Conservation (phyloP, 768 basidiomycete genomes). For the Pilatotrama ljubarskyi region DNA sequence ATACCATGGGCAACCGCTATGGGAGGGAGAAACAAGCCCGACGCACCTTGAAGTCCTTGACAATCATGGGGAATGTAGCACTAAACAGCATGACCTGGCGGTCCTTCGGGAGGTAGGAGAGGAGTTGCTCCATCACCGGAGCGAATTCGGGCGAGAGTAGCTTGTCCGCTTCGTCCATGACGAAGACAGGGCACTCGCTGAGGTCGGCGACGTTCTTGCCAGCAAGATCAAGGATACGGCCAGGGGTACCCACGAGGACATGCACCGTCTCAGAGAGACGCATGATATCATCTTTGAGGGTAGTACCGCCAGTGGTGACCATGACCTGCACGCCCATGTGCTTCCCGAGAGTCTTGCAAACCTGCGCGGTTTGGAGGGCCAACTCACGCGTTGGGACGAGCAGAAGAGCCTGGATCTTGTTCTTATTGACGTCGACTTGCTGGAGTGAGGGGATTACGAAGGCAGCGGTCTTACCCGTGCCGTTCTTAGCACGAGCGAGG, state of each 20-base stretch:
- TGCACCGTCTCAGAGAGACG: constrained; percentile 89
- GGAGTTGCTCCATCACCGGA: constrained; percentile 95
- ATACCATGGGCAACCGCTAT: constrained; percentile 6
- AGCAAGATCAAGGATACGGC: constrained; percentile 91
- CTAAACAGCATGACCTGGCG: constrained; percentile 99
- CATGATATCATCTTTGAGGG: constrained; percentile 96
- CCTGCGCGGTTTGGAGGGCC: constrained; percentile 97
- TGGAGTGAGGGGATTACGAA: constrained; percentile 98
- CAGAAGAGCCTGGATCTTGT: constrained; percentile 93
- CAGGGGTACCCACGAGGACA: constrained; percentile 96
- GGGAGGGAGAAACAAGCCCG: not conserved
- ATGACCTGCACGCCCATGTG: constrained; percentile 96
- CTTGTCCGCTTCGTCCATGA: constrained; percentile 99
- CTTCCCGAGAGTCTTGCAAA: constrained; percentile 95
- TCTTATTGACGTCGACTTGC: constrained; percentile 78
- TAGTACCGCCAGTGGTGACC: constrained; percentile 99
- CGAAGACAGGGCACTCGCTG: constrained; percentile 91
- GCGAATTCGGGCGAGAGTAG: constrained; percentile 96
- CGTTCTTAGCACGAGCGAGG: constrained; percentile 93
- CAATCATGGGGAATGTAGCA: constrained; percentile 98
- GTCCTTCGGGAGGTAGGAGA: constrained; percentile 78
- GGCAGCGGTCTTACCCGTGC: constrained; percentile 97
- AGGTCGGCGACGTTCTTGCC: constrained; percentile 94
- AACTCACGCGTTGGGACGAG: constrained; percentile 99
- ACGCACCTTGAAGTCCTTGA: constrained; percentile 96